phyloP scores from a whole-genome alignment of 257 asterid species.

The Penstemon eatonii region DNA sequence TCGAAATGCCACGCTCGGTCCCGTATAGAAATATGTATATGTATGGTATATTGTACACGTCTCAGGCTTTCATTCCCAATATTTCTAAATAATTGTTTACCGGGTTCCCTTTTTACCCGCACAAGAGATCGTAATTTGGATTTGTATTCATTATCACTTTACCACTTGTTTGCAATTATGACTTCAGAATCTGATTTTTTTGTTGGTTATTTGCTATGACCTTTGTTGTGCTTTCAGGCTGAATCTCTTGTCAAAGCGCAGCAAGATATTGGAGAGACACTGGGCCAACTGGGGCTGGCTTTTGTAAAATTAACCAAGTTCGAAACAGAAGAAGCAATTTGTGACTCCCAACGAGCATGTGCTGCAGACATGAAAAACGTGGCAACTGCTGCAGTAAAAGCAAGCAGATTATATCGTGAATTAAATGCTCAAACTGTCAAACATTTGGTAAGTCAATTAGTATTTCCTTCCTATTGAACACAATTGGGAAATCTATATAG shows the following conservation, averaged over 20 bases:
- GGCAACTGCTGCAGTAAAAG: slow-evolving; percentile 96
- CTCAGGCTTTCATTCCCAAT: too few species aligned
- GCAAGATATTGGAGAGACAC: slow-evolving; percentile 95
- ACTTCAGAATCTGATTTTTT: neutral
- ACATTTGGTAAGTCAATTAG: slow-evolving; percentile 64
- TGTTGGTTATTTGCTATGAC: slow-evolving; percentile 1
- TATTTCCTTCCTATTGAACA: slow-evolving; percentile 11
- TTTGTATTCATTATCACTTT: neutral
- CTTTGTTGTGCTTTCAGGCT: slow-evolving; percentile 53
- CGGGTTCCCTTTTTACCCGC: neutral
- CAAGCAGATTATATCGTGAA: slow-evolving; percentile 93
- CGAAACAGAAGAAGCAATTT: slow-evolving; percentile 85
- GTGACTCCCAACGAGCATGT: slow-evolving; percentile 79
- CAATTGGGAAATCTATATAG: neutral
- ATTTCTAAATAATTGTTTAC: too few species aligned
- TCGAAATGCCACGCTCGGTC: too few species aligned
- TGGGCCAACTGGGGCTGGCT: slow-evolving; percentile 92
- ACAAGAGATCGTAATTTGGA: neutral
- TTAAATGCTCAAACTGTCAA: slow-evolving; percentile 92
- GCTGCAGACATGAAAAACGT: slow-evolving; percentile 89
- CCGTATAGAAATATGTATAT: too few species aligned
- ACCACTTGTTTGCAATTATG: neutral
- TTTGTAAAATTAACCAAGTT: slow-evolving; percentile 91
- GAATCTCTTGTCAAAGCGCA: slow-evolving; percentile 92
- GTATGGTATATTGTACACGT: too few species aligned